Conservation (phyloP, 1,139 yeast species). For the Arxiozyma telluris region DNA sequence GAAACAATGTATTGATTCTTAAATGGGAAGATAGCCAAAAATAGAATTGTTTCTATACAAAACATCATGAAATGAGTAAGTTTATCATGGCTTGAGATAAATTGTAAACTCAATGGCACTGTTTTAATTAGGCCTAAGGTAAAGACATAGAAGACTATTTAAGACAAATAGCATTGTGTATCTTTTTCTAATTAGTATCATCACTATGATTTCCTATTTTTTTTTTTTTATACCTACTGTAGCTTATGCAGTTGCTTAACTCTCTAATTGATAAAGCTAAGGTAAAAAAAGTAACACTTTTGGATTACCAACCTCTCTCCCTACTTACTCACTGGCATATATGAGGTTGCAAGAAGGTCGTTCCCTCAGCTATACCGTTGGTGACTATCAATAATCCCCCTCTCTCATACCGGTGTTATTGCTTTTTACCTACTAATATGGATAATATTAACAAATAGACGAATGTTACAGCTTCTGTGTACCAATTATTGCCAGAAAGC, state of each 20-base stretch:
- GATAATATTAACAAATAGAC: no score
- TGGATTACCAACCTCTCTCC: background rate
- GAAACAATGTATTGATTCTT: background rate
- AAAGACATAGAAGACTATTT: constrained; percentile 11
- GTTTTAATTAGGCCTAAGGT: constrained; percentile 33
- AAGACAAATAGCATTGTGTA: background rate
- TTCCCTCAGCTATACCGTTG: no score
- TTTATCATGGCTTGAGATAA: constrained; percentile 44
- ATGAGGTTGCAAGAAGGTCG: no score
- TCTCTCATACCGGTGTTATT: no score
- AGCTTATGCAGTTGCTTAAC: background rate
- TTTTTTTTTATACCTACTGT: background rate
- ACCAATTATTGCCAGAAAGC: no score
- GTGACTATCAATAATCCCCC: no score
- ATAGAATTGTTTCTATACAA: constrained; percentile 40
- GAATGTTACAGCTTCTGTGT: no score
- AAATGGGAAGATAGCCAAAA: constrained; percentile 32
- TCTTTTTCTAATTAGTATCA: constrained; percentile 2
- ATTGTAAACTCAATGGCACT: constrained; percentile 16
- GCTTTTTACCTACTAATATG: no score
- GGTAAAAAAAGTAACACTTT: no score
- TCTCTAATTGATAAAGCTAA: background rate
- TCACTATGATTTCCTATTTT: background rate
- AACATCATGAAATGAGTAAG: constrained; percentile 43
- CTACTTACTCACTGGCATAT: background rate